Conservation (phyloP, 2,329 filamentous ascomycete species). For the Periconia digitata region DNA sequence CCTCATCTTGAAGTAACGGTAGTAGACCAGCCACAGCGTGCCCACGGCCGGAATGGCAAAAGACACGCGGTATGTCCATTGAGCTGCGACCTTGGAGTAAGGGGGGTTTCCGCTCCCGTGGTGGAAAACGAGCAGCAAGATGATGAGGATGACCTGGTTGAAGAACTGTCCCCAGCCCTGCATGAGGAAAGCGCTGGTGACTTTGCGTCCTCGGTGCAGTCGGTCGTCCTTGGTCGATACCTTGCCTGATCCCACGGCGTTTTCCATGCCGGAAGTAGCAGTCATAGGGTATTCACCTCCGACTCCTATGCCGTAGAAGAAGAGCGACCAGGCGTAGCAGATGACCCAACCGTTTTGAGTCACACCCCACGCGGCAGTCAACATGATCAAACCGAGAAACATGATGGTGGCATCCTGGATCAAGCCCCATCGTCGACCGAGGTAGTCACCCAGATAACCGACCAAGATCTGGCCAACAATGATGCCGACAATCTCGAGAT, state of each 20-base stretch:
- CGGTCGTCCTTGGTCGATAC: slow-evolving; percentile 90
- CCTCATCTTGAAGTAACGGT: slow-evolving; percentile 93
- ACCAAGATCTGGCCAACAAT: slow-evolving; percentile 87
- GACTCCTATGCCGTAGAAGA: slow-evolving; percentile 77
- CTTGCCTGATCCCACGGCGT: slow-evolving; percentile 80
- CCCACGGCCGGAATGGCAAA: slow-evolving; percentile 90
- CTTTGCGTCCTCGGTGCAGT: slow-evolving; percentile 92
- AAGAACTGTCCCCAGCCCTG: slow-evolving; percentile 96
- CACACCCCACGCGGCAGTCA: slow-evolving; percentile 86
- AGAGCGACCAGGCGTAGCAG: slow-evolving; percentile 92
- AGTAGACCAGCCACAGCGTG: slow-evolving; percentile 93
- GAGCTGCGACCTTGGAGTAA: slow-evolving; percentile 74
- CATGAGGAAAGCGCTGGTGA: slow-evolving; percentile 96
- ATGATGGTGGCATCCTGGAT: slow-evolving; percentile 95
- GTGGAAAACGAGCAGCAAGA: slow-evolving; percentile 87
- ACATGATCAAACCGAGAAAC: slow-evolving; percentile 88
- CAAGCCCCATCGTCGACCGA: slow-evolving; percentile 90
- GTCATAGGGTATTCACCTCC: slow-evolving; percentile 97
- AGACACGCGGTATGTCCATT: slow-evolving; percentile 89
- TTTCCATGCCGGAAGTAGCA: slow-evolving; percentile 92
- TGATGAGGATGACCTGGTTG: slow-evolving; percentile 88
- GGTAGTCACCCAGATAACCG: slow-evolving; percentile 76
- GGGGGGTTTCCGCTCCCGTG: slow-evolving; percentile 73
- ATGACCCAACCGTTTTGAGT: slow-evolving; percentile 93
- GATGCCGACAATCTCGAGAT: slow-evolving; percentile 92